Percentiles rank a stretch among this genome's conserved stretches.
Evolutionary conservation across 2,329 filamentous ascomycete species (phyloP).

Genomic region (Pezicula neosporulosa): DNA sequence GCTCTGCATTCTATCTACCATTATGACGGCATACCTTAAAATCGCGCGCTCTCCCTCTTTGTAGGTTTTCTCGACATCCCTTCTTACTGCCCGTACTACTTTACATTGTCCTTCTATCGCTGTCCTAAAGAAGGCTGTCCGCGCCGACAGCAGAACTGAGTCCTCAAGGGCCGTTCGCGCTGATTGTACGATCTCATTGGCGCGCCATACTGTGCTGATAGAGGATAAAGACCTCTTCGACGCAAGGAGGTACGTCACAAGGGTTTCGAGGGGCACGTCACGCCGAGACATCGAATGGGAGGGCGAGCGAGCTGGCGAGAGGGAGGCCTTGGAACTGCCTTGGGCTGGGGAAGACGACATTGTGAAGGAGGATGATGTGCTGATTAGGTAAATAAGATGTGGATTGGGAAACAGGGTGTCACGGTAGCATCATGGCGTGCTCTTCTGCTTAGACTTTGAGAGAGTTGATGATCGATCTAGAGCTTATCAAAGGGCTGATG

Average conservation of each 20-base stretch:
- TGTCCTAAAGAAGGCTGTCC: slow-evolving; percentile 63
- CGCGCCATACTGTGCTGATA: slow-evolving; percentile 77
- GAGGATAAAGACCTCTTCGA: slow-evolving; percentile 86
- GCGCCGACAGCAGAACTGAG: slow-evolving; percentile 67
- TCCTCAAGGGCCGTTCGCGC: slow-evolving; percentile 77
- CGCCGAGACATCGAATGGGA: slow-evolving; percentile 14
- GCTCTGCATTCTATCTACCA: neutral
- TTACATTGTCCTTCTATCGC: slow-evolving; percentile 56
- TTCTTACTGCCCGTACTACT: slow-evolving; percentile 48
- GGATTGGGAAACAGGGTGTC: no score
- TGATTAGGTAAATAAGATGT: neutral
- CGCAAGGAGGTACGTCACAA: slow-evolving; percentile 80
- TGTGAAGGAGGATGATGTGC: neutral
- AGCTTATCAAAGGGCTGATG: no score
- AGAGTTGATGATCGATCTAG: no score
- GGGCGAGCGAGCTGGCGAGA: slow-evolving; percentile 18
- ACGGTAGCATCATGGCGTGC: no score
- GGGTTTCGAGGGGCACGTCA: slow-evolving; percentile 59
- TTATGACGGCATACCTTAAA: slow-evolving; percentile 37
- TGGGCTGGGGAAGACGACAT: slow-evolving; percentile 15
- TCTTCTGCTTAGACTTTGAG: no score
- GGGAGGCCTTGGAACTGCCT: slow-evolving; percentile 22
- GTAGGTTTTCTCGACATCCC: slow-evolving; percentile 51
- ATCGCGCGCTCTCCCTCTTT: slow-evolving; percentile 53
- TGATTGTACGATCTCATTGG: slow-evolving; percentile 78